Percentiles rank a stretch among this genome's conserved stretches.
Conservation (phyloP, 2,329 filamentous ascomycete species). For the Aspergillus sp. region DNA sequence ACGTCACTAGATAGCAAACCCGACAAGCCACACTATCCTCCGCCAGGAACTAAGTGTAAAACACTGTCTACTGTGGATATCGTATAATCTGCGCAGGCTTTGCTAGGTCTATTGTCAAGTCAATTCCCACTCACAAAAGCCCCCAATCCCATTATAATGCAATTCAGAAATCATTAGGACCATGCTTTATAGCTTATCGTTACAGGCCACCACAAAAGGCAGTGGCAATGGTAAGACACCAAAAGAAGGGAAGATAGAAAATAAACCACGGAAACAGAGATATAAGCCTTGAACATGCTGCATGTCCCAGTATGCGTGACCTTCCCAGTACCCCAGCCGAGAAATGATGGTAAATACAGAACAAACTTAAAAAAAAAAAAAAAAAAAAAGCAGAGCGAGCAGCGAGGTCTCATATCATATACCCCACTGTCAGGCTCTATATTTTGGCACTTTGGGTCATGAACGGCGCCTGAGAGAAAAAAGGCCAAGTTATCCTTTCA, state of each 20-base stretch:
- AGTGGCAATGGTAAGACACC: conserved; percentile 26
- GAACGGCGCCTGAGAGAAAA: conserved; percentile 23
- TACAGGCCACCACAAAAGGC: conserved; percentile 34
- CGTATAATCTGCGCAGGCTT: background rate
- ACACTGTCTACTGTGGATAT: background rate
- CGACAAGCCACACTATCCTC: background rate
- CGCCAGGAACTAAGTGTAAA: background rate
- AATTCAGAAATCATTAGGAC: conserved; percentile 23
- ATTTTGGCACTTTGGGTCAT: conserved; percentile 28
- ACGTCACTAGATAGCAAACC: background rate
- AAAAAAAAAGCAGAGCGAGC: conserved; percentile 22
- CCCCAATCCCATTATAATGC: conserved; percentile 19
- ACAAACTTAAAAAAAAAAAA: conserved; percentile 21
- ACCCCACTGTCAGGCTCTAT: conserved; percentile 25
- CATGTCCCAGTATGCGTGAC: conserved; percentile 31
- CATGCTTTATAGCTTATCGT: conserved; percentile 44
- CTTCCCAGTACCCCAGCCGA: conserved; percentile 33
- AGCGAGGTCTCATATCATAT: conserved; percentile 26
- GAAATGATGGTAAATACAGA: conserved; percentile 29
- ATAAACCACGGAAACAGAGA: conserved; percentile 17
- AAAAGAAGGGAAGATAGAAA: conserved; percentile 30
- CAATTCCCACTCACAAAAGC: background rate
- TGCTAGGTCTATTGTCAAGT: background rate
- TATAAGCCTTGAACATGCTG: conserved; percentile 30
- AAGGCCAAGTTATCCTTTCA: conserved; percentile 18